These are phyloP conservation scores for Camelina sativa DNA, from an alignment of 345 rosid genomes.

Conservation along the genomic window DNA sequence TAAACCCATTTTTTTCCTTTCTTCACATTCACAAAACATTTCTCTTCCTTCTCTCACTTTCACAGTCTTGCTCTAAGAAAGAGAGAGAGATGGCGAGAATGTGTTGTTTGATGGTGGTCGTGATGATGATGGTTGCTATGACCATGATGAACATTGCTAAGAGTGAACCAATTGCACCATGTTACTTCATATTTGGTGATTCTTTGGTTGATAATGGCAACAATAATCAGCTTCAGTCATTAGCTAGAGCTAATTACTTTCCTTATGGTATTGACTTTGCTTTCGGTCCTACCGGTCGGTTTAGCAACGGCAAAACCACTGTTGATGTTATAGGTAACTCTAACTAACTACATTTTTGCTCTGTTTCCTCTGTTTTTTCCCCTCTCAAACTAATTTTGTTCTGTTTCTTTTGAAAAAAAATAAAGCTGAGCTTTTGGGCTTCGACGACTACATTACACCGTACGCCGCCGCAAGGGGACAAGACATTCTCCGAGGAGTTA, in stretches of 20 bases:
- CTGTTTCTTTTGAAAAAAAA: constrained; percentile 17
- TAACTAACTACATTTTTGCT: neutral
- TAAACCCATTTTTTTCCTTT: constrained; percentile 21
- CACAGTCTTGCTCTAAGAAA: neutral
- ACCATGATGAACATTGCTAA: constrained; percentile 31
- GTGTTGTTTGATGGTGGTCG: constrained; percentile 37
- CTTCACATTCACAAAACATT: constrained; percentile 16
- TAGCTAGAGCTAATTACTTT: constrained; percentile 78
- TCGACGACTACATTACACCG: constrained; percentile 60
- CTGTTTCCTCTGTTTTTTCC: neutral
- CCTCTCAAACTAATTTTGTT: constrained; percentile 11
- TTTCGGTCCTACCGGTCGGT: constrained; percentile 80
- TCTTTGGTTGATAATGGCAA: constrained; percentile 92
- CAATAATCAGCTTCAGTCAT: constrained; percentile 66
- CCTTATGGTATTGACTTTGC: constrained; percentile 90
- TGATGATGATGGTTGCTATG: constrained; percentile 31
- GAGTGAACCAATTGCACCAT: constrained; percentile 69
- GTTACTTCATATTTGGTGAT: constrained; percentile 88
- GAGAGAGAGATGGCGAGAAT: constrained; percentile 35
- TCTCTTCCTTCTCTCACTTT: constrained; percentile 16
- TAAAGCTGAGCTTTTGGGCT: constrained; percentile 68
- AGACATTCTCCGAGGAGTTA: constrained; percentile 65
- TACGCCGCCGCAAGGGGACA: constrained; percentile 61
- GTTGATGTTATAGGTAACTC: constrained; percentile 71
- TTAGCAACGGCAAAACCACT: constrained; percentile 76